Evolutionary conservation across 139 green algal species (phyloP).

Genomic region (Chlamydomonas sphaeroides): DNA sequence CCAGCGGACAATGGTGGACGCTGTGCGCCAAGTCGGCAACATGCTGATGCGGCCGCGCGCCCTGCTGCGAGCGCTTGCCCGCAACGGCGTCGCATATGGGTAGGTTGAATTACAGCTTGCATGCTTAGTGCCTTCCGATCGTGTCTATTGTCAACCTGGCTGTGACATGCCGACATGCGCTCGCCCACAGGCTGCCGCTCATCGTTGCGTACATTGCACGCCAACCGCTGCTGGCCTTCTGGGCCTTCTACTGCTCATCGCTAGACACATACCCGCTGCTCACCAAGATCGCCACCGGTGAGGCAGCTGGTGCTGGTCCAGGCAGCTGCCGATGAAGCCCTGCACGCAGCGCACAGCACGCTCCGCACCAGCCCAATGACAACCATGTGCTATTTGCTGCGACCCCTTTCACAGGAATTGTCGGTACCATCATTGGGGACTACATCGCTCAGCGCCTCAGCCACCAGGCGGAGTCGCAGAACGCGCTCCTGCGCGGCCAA

Average conservation of each 20-base stretch:
- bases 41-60: constrained; percentile 16
- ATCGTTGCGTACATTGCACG: constrained; percentile 10
- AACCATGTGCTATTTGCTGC: no score
- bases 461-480: not conserved
- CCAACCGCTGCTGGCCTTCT: not conserved
- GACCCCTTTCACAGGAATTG: constrained; percentile 46
- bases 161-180: not conserved
- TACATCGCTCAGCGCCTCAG: constrained; percentile 48
- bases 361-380: no score
- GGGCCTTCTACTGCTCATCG: constrained; percentile 29
- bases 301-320: not conserved
- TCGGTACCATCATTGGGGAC: constrained; percentile 58
- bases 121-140: not conserved
- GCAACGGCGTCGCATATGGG: constrained; percentile 8
- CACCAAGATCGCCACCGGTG: constrained; percentile 40
- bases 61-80: not conserved
- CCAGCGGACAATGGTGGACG: not conserved
- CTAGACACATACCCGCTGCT: constrained; percentile 31
- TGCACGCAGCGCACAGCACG: no score
- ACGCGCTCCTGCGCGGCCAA: not conserved
- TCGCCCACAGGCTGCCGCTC: constrained; percentile 15
- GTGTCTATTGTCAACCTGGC: not conserved
- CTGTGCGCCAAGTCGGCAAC: not conserved
- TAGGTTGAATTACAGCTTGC: no score
- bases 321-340: no score